Base-by-base conservation (phyloP, 768 basidiomycete species). In the Suillus paluster region DNA sequence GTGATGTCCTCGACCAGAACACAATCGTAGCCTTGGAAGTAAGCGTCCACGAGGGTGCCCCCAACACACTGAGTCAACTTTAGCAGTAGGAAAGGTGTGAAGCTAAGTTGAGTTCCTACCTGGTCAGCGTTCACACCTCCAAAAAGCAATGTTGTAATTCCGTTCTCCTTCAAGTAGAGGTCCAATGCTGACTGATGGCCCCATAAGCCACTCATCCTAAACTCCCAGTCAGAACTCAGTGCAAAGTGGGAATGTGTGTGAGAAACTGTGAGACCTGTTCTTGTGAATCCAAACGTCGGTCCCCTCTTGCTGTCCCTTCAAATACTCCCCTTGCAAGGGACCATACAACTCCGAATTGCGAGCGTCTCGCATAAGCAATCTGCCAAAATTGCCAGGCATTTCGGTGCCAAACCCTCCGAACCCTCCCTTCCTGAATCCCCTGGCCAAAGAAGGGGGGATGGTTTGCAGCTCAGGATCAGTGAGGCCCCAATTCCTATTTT, bases 251-350 rank as follows among this genome's bases (percentile, higher is more conserved):
- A 23, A 10, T 27, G n/a, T 39, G 12, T 49, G 21, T 12, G n/a
- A 15, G 23, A 42, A 34, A 39, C 12, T 4, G 41, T 34, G 34
- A n/a, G 45, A 85, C 86, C 87, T 76, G 71, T 89, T 90, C 73
- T 89, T 90, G 71, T 89, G 84, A 56, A 90, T 85, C 87, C 87
- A 89, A 63, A 87, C 80, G 71, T 90, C 88, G 11, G 85, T 86
- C 1, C 87, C 87, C 7, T 71, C 74, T 14, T 80, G 73, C 62
- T 79, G 74, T 19, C 87, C 88, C 55, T 81, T 77, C 58, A 83
- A 50, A 66, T 81, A 89, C 63, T 83, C 79, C 0, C 73, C 75
- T 63, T 89, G 86, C 38, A 90, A 76, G 10, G 86, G 86, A 1
- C 84, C 86, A 73, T 90, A 89, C 54, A 89, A 75, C 42, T 84